A percentile compares a stretch with the other conserved stretches of the same genome.
These are phyloP conservation scores for Prunus mume DNA, from an alignment of 306 rosid species.

Conservation along the genomic window DNA sequence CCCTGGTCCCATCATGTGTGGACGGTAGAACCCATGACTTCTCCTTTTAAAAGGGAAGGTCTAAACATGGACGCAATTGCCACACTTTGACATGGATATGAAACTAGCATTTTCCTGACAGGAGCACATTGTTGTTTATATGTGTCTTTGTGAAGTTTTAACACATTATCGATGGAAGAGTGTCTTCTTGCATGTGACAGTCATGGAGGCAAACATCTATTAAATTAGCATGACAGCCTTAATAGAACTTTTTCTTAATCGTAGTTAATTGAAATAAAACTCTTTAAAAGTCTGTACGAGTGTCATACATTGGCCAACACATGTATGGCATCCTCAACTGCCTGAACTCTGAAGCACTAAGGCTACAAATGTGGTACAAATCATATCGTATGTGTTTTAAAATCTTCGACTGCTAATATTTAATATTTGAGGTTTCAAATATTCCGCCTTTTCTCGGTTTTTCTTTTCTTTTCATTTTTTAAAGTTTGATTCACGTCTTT, in stretches of 20 bases:
- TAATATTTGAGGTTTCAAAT: neutral
- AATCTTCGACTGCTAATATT: neutral
- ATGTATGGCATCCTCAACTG: neutral
- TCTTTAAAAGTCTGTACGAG: neutral
- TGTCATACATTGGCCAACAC: neutral
- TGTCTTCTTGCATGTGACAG: neutral
- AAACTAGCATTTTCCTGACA: neutral
- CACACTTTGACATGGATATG: neutral
- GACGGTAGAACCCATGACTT: neutral
- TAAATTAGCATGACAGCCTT: neutral
- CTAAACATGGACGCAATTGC: neutral
- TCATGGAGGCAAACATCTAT: neutral
- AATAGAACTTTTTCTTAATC: neutral
- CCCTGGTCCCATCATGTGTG: conserved; percentile 2
- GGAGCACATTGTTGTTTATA: neutral
- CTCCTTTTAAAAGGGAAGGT: neutral
- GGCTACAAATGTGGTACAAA: neutral
- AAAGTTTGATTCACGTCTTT: neutral
- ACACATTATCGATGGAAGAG: neutral
- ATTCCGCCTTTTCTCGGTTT: neutral
- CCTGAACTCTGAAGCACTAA: neutral
- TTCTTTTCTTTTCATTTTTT: neutral
- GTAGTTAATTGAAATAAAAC: neutral
- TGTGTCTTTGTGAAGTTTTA: neutral
- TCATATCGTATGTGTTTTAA: neutral